A percentile compares a stretch with the other conserved stretches of the same genome.
Evolutionary conservation across 1,284 basidiomycete genomes (phyloP).

Genomic region (Sporisorium sorghi): DNA sequence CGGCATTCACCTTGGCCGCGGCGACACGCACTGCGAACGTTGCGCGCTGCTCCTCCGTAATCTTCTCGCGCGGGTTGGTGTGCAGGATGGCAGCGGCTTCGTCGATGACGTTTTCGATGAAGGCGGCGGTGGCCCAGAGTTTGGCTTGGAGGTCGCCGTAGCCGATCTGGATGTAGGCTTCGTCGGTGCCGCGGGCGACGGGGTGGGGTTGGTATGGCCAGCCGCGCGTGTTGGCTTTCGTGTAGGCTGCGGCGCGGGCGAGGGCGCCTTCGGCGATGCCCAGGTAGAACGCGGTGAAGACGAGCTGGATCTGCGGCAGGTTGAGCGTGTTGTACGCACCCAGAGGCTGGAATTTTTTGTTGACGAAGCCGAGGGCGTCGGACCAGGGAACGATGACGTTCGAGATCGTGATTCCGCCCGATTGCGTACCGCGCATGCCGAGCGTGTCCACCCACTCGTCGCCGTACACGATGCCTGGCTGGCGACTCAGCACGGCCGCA

Average conservation of each 20-base stretch:
- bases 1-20: conserved; percentile 65
- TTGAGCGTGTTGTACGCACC: conserved; percentile 68
- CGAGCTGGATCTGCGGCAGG: conserved; percentile 68
- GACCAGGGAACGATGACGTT: conserved; percentile 63
- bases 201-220: conserved; percentile 66
- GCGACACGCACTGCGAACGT: conserved; percentile 67
- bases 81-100: conserved; percentile 52
- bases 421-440: conserved; percentile 68
- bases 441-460: conserved; percentile 69
- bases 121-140: conserved; percentile 66
- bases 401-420: conserved; percentile 62
- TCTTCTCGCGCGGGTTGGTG: conserved; percentile 36
- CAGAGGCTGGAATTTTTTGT: conserved; percentile 57
- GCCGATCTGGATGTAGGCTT: conserved; percentile 67
- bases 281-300: conserved; percentile 69
- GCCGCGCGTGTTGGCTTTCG: conserved; percentile 65
- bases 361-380: conserved; percentile 61
- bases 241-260: conserved; percentile 60
- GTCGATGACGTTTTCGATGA: conserved; percentile 60
- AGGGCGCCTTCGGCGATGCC: conserved; percentile 69
- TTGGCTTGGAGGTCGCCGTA: conserved; percentile 68
- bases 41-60: conserved; percentile 66
- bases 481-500: conserved; percentile 63
- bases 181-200: conserved; percentile 60
- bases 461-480: conserved; percentile 64